These are phyloP conservation scores for Botrytis sinoallii DNA, from an alignment of 2,329 filamentous ascomycete genomes.

Conservation along the genomic window DNA sequence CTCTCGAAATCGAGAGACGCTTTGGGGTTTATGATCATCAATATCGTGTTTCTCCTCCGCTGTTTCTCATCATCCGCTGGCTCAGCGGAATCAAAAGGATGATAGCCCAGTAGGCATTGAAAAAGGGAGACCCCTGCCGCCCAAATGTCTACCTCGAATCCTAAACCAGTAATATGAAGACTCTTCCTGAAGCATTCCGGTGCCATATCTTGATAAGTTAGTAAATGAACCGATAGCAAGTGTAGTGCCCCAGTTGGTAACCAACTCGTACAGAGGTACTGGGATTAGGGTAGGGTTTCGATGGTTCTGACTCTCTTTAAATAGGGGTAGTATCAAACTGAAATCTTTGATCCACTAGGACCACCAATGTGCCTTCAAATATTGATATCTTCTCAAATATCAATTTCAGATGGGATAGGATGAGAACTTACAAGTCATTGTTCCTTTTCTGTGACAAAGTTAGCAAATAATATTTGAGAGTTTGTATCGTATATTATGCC, in stretches of 20 bases:
- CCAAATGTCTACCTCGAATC: not conserved
- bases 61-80: not conserved
- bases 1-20: not conserved
- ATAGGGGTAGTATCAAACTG: not conserved
- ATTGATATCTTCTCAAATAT: not conserved
- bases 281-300: not conserved
- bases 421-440: not conserved
- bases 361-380: no score
- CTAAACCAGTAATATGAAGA: not conserved
- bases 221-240: not conserved
- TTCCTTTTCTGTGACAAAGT: not conserved
- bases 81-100: not conserved
- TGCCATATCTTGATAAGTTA: not conserved
- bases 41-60: no score
- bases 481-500: not conserved
- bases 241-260: not conserved
- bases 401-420: not conserved
- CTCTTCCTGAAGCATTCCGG: not conserved
- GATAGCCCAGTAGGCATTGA: not conserved
- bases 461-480: not conserved
- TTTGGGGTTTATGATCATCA: not conserved
- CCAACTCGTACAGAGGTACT: not conserved
- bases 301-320: not conserved
- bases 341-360: not conserved
- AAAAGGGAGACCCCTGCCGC: not conserved